Base-by-base conservation (phyloP, 2,329 filamentous ascomycete genomes). In the Rhinocladiella similis region DNA sequence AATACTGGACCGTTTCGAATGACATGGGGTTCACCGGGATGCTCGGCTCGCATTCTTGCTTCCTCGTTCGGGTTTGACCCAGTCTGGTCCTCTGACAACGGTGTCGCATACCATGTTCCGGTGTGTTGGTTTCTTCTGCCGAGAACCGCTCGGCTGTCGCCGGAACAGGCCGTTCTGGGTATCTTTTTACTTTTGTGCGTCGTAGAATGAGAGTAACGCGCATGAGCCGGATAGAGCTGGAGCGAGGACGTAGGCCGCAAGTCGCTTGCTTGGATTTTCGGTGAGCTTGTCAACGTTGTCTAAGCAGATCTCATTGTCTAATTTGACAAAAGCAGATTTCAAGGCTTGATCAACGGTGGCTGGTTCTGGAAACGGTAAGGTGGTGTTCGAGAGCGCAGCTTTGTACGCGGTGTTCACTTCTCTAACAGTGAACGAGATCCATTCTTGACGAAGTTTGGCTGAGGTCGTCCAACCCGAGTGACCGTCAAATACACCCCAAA, bases 381-480 rank as follows among this genome's bases (percentile, higher is more conserved):
- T 80, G 18, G 80, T 77, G 65, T 85, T 79, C 39, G 79, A 72
- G 2, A 63, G 36, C 3, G 88, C 86, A 18, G 88, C 82, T 69
- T 91, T 92, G 79, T 97, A 97, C 1, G 93, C 97, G 10, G 84
- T 81, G 73, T 97, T 97, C 42, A 99, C 82, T 75, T 99, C 94
- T 50, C 91, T 85, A 27, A 92, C 93, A 46, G 99, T 94, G 68
- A 90, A 96, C 63, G 83, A 91, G 65, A 99, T 97, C 54, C 99
- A 81, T 13, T 89, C 88, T 73, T 99, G 91, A 55, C 94, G 20
- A 43, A 99, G 79, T 69, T 96, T 97, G 16, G 94, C 94, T 39
- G 93, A 97, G 5, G 94, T 99, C 3, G 93, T 96, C 94, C 94
- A 99, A 65, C 94, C 94, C 45, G 89, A 90, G 74, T 99, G 94